phyloP scores from a whole-genome alignment of 75 land plant species.

The Cupressus sempervirens region DNA sequence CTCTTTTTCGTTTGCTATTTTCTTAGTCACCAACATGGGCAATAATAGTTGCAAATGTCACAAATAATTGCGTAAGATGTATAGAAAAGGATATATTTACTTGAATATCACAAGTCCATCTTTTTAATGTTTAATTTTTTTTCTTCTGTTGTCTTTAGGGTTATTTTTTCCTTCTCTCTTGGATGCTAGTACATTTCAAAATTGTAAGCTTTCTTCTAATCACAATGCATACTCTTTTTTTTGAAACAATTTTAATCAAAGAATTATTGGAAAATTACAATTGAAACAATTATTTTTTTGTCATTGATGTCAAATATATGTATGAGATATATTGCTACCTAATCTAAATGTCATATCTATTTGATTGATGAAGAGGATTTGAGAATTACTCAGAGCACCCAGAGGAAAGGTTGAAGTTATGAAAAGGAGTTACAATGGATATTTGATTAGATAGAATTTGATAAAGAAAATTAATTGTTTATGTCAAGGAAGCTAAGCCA shows the following conservation, averaged over 20 bases:
- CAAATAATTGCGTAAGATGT: conserved; percentile 85
- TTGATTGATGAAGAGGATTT: no score
- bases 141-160: conserved; percentile 58
- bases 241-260: neutral
- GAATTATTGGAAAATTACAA: no score
- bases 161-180: conserved; percentile 89
- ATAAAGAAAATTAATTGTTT: no score
- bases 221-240: neutral
- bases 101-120: neutral
- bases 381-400: no score
- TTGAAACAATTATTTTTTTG: no score
- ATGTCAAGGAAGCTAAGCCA: no score
- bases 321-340: no score
- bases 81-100: neutral
- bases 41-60: conserved; percentile 75
- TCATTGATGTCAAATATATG: no score
- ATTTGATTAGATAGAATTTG: no score
- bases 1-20: conserved; percentile 48
- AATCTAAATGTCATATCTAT: no score
- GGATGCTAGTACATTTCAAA: conserved; percentile 99
- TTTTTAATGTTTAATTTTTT: neutral
- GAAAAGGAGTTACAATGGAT: no score
- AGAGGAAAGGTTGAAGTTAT: no score
- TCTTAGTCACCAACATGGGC: conserved; percentile 92
- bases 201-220: conserved; percentile 41